A percentile compares a stretch with the other conserved stretches of the same genome.
These are phyloP conservation scores for Lipomyces spencermartinsiae DNA, from an alignment of 805 yeast genomes.

Conservation along the genomic window DNA sequence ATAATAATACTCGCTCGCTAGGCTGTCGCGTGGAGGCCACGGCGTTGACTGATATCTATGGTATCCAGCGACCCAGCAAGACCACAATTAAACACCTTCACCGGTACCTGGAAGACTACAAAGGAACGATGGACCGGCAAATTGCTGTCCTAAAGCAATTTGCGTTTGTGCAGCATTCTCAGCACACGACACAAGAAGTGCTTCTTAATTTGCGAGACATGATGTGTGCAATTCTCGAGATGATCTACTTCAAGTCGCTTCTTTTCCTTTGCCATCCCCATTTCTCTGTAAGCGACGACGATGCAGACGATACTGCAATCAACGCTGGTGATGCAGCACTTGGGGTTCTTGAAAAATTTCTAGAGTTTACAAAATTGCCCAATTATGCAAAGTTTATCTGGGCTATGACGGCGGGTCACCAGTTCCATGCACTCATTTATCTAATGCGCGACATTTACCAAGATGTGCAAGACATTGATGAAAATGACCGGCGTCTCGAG, in stretches of 20 bases:
- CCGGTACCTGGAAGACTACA: background rate
- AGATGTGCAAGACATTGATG: background rate
- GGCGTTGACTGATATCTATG: constrained; percentile 27
- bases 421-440: constrained; percentile 28
- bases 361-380: constrained; percentile 3
- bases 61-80: constrained; percentile 13
- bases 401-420: constrained; percentile 18
- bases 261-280: constrained; percentile 14
- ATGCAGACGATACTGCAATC: background rate
- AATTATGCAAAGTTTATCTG: constrained; percentile 4
- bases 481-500: constrained; percentile 19
- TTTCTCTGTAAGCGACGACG: background rate
- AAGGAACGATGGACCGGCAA: too few relatives aligned
- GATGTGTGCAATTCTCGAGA: constrained; percentile 7
- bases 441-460: constrained; percentile 19
- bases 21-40: constrained; percentile 13
- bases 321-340: constrained; percentile 18
- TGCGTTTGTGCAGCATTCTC: constrained; percentile 5
- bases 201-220: background rate
- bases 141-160: background rate
- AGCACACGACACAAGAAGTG: background rate
- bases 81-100: background rate
- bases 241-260: constrained; percentile 14
- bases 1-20: constrained; percentile 19
- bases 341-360: constrained; percentile 20